Evolutionary conservation across 2,329 filamentous ascomycete species (phyloP).

Genomic region (Verticillium isaacii): DNA sequence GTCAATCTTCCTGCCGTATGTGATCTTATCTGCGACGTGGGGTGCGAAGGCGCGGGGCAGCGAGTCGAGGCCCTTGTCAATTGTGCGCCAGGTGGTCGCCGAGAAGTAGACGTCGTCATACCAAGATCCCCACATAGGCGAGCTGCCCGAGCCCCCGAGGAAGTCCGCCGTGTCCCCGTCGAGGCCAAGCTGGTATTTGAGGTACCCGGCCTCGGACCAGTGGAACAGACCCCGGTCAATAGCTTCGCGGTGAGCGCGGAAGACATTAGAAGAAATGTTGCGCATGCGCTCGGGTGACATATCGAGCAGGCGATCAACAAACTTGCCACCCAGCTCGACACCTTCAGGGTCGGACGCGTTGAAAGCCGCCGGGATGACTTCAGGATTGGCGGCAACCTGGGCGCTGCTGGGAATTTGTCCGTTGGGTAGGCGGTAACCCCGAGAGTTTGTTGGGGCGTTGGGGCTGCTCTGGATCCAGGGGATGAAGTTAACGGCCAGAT

Average conservation of each 20-base stretch:
- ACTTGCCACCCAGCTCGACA: conserved; percentile 24
- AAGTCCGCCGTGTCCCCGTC: conserved; percentile 46
- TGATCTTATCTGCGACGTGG: conserved; percentile 50
- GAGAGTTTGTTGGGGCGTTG: conserved; percentile 48
- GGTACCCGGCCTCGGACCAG: conserved; percentile 61
- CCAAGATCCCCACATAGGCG: conserved; percentile 15
- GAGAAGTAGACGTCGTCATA: conserved; percentile 17
- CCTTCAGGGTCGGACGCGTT: conserved; percentile 26
- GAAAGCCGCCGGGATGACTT: conserved; percentile 24
- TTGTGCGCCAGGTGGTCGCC: conserved; percentile 14
- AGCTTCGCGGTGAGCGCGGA: conserved; percentile 32
- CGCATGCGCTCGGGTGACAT: conserved; percentile 22
- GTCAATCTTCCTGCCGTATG: conserved; percentile 51
- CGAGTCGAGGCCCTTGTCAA: conserved; percentile 35
- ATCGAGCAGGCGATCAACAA: conserved; percentile 27
- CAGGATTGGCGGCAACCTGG: conserved; percentile 40
- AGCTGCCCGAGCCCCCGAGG: conserved; percentile 8
- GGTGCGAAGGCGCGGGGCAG: conserved; percentile 60
- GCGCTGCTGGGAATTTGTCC: conserved; percentile 47
- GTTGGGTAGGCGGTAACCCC: conserved; percentile 40
- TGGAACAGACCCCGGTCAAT: conserved; percentile 48
- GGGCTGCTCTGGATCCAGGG: conserved; percentile 46
- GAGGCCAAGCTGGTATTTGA: conserved; percentile 47
- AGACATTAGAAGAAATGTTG: conserved; percentile 34
- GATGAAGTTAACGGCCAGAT: conserved; percentile 54